Percentiles rank a stretch among this genome's conserved stretches.
phyloP scores from a whole-genome alignment of 257 asterid species.

The Petunia axillaris region DNA sequence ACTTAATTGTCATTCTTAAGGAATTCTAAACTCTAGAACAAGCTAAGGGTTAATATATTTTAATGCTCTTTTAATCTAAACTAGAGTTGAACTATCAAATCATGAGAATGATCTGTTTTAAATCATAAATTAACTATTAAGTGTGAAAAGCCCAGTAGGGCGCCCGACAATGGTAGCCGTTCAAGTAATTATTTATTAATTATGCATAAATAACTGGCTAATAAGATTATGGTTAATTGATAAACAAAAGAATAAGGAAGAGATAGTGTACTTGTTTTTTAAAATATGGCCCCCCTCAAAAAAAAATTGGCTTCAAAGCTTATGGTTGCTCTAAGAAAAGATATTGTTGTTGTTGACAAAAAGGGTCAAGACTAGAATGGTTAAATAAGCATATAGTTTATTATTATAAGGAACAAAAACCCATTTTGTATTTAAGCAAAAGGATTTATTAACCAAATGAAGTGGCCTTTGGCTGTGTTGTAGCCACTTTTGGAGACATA shows the following conservation, averaged over 20 bases:
- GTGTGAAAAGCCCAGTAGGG: constrained; percentile 14
- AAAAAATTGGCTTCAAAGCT: constrained; percentile 1
- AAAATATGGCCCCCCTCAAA: background rate
- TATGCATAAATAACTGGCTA: background rate
- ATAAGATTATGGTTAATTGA: background rate
- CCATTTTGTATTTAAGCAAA: constrained; percentile 23
- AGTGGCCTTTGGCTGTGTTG: constrained; percentile 45
- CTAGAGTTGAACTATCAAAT: constrained; percentile 30
- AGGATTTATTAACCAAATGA: constrained; percentile 40
- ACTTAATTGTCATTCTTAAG: background rate
- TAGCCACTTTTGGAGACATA: constrained; percentile 44
- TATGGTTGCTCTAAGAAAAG: constrained; percentile 5
- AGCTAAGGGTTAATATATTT: background rate
- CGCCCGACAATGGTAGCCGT: constrained; percentile 11
- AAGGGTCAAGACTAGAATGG: constrained; percentile 19
- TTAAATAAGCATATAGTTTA: background rate
- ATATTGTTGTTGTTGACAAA: constrained; percentile 1
- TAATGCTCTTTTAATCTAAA: background rate
- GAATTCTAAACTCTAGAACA: background rate
- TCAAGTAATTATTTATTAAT: background rate
- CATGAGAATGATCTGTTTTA: constrained; percentile 15
- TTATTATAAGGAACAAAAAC: constrained; percentile 1
- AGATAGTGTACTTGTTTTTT: constrained; percentile 10
- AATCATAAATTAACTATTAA: background rate
- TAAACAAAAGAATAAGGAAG: background rate